Conservation (phyloP, 163 green algal genomes). For the Smithsoniella earleae region DNA sequence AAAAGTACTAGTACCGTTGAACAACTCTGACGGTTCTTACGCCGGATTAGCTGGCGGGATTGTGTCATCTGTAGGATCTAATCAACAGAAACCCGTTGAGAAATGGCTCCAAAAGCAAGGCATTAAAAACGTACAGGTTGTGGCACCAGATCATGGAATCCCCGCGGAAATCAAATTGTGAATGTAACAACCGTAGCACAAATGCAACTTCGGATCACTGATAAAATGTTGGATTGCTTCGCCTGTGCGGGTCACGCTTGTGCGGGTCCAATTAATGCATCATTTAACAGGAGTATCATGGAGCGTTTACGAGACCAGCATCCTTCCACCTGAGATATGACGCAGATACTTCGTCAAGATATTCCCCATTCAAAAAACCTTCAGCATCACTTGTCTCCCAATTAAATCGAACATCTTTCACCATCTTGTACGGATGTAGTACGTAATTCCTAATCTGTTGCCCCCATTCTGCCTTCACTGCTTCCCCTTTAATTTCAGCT, state of each 20-base stretch:
- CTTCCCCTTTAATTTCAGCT: conserved; percentile 77
- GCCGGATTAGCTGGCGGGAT: neutral
- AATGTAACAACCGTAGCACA: neutral
- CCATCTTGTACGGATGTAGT: conserved; percentile 92
- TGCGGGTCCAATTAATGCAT: too few relatives aligned
- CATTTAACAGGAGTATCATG: neutral
- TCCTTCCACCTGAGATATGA: neutral
- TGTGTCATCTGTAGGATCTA: neutral
- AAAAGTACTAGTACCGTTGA: conserved; percentile 17
- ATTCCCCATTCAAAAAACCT: conserved; percentile 22
- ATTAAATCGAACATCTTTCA: conserved; percentile 73
- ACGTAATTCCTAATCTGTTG: conserved; percentile 98
- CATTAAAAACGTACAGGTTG: neutral
- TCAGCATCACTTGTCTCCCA: conserved; percentile 12
- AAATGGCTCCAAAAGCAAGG: neutral
- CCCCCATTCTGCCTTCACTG: conserved; percentile 89
- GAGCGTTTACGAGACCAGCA: neutral
- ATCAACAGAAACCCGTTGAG: neutral
- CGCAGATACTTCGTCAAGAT: neutral
- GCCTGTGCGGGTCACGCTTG: too few relatives aligned
- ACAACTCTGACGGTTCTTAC: conserved; percentile 7
- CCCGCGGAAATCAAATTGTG: neutral
- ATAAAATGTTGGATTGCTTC: neutral
- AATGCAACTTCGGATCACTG: neutral
- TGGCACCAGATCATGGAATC: neutral